Evolutionary conservation across 2,329 filamentous ascomycete species (phyloP).

Genomic region (Penicillium sp.): DNA sequence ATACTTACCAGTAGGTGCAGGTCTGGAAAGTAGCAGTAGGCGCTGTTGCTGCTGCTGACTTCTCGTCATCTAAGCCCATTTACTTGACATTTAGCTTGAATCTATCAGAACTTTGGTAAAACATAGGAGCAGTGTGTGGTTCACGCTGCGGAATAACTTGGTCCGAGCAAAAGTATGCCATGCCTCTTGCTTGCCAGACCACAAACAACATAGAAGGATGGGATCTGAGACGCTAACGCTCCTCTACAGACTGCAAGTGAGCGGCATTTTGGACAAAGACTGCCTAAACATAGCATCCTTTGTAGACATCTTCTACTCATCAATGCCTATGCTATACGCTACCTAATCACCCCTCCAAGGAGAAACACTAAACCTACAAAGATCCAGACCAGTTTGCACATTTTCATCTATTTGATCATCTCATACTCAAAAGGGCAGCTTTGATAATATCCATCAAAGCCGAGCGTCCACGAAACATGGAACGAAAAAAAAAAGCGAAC

Average conservation of each 20-base stretch:
- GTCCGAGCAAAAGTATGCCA: background rate
- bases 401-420: constrained; percentile 8
- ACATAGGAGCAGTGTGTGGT: background rate
- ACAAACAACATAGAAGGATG: constrained; percentile 7
- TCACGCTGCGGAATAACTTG: background rate
- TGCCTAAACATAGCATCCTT: constrained; percentile 13
- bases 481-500: background rate
- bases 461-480: background rate
- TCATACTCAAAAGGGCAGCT: background rate
- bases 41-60: background rate
- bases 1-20: constrained; percentile 77
- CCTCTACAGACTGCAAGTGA: constrained; percentile 11
- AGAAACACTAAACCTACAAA: background rate
- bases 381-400: constrained; percentile 1
- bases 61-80: background rate
- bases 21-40: constrained; percentile 76
- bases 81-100: background rate
- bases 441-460: background rate
- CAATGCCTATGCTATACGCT: background rate
- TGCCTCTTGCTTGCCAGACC: background rate
- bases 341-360: too few relatives aligned
- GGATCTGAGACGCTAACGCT: constrained; percentile 9
- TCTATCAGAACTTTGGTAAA: background rate
- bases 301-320: too few relatives aligned
- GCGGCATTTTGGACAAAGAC: constrained; percentile 11